phyloP scores from a whole-genome alignment of 345 rosid genomes.

The Populus ilicifolia region DNA sequence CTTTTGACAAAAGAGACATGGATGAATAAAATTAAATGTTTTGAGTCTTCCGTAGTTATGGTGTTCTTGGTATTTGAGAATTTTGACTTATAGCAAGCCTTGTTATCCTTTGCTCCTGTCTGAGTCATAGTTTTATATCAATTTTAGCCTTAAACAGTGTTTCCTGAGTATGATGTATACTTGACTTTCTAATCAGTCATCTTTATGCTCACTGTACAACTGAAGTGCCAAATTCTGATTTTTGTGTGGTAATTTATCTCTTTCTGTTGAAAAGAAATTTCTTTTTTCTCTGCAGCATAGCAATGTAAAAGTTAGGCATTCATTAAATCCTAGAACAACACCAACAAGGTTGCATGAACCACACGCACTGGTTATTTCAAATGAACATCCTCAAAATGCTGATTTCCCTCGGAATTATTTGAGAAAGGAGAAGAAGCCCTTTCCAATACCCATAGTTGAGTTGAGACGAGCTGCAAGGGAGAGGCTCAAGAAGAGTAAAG shows the following conservation, averaged over 20 bases:
- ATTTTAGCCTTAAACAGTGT: neutral
- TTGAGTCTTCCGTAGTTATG: no score
- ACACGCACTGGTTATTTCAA: conserved; percentile 37
- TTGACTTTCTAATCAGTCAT: neutral
- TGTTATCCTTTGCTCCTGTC: no score
- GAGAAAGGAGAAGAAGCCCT: conserved; percentile 86
- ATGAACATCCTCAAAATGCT: conserved; percentile 72
- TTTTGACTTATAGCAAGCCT: no score
- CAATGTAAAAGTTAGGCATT: conserved; percentile 27
- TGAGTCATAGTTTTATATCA: neutral
- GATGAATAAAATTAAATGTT: no score
- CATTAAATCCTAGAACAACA: conserved; percentile 23
- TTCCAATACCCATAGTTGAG: conserved; percentile 73
- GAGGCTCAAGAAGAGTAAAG: conserved; percentile 67
- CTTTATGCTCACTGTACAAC: neutral
- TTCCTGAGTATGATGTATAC: neutral
- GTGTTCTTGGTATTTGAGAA: no score
- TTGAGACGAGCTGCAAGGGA: conserved; percentile 90
- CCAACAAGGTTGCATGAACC: conserved; percentile 31
- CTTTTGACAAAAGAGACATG: no score
- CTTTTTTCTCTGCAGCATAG: conserved; percentile 37
- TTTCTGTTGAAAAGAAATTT: neutral
- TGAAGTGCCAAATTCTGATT: neutral
- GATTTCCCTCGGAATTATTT: conserved; percentile 70
- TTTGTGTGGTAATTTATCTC: neutral